phyloP scores from a whole-genome alignment of 768 basidiomycete species.

The Dendrothele bispora region DNA sequence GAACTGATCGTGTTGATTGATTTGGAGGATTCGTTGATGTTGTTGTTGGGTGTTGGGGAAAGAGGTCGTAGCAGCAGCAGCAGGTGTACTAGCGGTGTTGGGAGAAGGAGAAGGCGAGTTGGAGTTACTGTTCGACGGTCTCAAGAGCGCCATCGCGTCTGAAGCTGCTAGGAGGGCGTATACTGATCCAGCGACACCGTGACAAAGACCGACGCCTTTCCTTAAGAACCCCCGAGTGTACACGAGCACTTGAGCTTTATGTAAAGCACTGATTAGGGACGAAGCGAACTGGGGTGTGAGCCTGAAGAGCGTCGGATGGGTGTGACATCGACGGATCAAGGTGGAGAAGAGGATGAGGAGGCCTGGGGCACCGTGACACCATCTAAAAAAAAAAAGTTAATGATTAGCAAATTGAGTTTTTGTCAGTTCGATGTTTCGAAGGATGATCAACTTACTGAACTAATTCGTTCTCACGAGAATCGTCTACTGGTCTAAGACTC shows the following conservation, averaged over 20 bases:
- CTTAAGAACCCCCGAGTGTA: slow-evolving; percentile 49
- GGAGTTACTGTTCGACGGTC: background rate
- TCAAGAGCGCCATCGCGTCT: slow-evolving; percentile 35
- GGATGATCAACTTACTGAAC: slow-evolving; percentile 43
- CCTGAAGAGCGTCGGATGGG: slow-evolving; percentile 16
- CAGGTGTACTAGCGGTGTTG: slow-evolving; percentile 9
- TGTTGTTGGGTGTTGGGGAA: too few relatives aligned
- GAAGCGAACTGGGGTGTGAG: slow-evolving; percentile 22
- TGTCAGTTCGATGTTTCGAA: background rate
- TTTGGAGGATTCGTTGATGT: too few relatives aligned
- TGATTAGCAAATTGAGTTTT: too few relatives aligned
- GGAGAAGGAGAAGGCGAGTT: background rate
- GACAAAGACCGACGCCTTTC: slow-evolving; percentile 62
- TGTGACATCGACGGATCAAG: slow-evolving; percentile 30
- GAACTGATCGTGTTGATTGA: slow-evolving; percentile 8
- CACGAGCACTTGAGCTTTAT: slow-evolving; percentile 40
- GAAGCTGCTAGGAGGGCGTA: slow-evolving; percentile 52
- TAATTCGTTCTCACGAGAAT: slow-evolving; percentile 32
- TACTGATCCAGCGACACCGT: slow-evolving; percentile 55
- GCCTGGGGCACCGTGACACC: slow-evolving; percentile 62
- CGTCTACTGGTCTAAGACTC: slow-evolving; percentile 28
- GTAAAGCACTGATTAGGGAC: slow-evolving; percentile 32
- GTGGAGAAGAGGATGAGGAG: slow-evolving; percentile 48
- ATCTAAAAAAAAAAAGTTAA: slow-evolving; percentile 29
- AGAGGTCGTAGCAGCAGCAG: slow-evolving; percentile 1